Evolutionary conservation across 805 yeast genomes (phyloP).

Genomic region (Priceomyces castillae): DNA sequence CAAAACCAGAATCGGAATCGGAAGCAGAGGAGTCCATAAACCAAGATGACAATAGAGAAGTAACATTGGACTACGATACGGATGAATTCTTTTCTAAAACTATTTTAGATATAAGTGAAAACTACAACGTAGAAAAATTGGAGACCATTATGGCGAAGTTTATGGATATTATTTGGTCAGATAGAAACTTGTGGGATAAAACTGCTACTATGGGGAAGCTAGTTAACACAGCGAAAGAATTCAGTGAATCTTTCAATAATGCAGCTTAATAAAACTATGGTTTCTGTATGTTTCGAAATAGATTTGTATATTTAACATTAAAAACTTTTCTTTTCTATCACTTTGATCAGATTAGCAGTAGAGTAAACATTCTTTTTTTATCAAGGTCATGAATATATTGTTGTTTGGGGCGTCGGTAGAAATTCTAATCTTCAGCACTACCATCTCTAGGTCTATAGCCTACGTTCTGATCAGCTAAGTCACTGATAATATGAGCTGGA

Average conservation of each 20-base stretch:
- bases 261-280: neutral
- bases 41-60: constrained; percentile 56
- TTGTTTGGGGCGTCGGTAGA: neutral
- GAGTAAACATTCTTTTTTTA: neutral
- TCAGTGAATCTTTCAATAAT: constrained; percentile 3
- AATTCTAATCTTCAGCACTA: constrained; percentile 56
- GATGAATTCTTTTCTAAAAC: constrained; percentile 23
- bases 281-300: neutral
- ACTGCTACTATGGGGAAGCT: constrained; percentile 33
- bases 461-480: constrained; percentile 69
- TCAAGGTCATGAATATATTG: neutral
- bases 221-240: constrained; percentile 17
- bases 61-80: constrained; percentile 24
- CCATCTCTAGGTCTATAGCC: constrained; percentile 96
- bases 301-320: constrained; percentile 1
- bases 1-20: constrained; percentile 11
- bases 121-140: constrained; percentile 34
- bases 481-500: constrained; percentile 79
- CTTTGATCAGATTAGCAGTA: no score
- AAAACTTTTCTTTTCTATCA: constrained; percentile 1
- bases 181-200: constrained; percentile 51
- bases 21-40: constrained; percentile 34
- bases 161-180: constrained; percentile 71
- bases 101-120: constrained; percentile 29
- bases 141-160: constrained; percentile 56